Evolutionary conservation across 495 filamentous ascomycete species (phyloP), one percentile per base, ranked within the genome.

Genomic region (Penicillium daleae): DNA sequence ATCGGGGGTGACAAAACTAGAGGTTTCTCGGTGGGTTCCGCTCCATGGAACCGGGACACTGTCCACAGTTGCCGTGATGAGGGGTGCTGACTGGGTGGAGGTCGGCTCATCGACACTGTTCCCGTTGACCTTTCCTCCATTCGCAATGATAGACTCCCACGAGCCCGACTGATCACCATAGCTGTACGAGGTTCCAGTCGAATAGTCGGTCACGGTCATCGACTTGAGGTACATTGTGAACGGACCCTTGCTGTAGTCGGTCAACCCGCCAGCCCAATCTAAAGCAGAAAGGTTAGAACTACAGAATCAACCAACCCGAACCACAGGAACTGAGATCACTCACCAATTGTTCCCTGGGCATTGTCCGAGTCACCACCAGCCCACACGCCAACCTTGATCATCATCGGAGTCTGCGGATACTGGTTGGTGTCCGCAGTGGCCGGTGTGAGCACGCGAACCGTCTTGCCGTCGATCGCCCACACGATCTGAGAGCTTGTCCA

Each of bases 351-450:
- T 59, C 83, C 83, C 51, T 73, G 67, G 19, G 82, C 66, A 64
- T 90, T 85, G 27, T 77, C 78, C 0, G 88, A 78, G 67, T 95
- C 92, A 59, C 92, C 92, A 57, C 91, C 93, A 61, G 90, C 90
- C 93, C 93, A 97, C 64, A 89, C 88, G 37, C 93, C 92, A 51
- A 96, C 77, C 64, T 87, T 90, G 56, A 96, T 78, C 74, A 87
- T 89, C 90, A 92, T 92, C 12, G 93, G 93, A 0, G 92, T 92
- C 69, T 96, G 92, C 4, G 93, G 93, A 68, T 89, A 97, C 59
- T 86, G 76, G 29, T 86, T 86, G 63, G 82, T 78, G 65, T 88
- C 84, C 26, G 89, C 89, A 51, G 87, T 83, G 37, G 80, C 78
- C 29, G 88, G 85, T 5, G 84, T 79, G 21, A 96, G 80, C 1